A percentile compares a stretch with the other conserved stretches of the same genome.
Evolutionary conservation across 2,329 filamentous ascomycete species (phyloP).

Genomic region (Paraphaeosphaeria sporulosa): DNA sequence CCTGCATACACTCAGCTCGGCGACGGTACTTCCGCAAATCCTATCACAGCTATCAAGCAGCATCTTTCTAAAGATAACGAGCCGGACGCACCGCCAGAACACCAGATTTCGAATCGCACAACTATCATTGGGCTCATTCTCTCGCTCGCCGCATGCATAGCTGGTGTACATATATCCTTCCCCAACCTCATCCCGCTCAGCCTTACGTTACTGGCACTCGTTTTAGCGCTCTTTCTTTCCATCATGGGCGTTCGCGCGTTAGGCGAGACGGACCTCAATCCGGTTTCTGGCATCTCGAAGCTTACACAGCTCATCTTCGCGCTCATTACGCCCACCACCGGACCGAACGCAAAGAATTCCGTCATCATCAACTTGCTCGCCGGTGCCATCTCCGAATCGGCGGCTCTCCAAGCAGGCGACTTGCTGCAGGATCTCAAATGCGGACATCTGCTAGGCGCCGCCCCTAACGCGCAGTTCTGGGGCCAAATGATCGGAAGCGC

Average conservation of each 20-base stretch:
- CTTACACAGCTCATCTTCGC: slow-evolving; percentile 96
- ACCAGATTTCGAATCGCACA: slow-evolving; percentile 76
- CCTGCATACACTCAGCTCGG: slow-evolving; percentile 51
- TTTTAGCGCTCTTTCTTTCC: slow-evolving; percentile 73
- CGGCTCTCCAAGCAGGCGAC: slow-evolving; percentile 93
- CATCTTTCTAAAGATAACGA: slow-evolving; percentile 50
- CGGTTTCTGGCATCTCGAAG: slow-evolving; percentile 95
- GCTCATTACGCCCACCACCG: slow-evolving; percentile 74
- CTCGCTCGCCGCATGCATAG: slow-evolving; percentile 81
- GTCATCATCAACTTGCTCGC: slow-evolving; percentile 96
- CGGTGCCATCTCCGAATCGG: slow-evolving; percentile 83
- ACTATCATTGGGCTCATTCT: slow-evolving; percentile 78
- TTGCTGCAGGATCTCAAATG: slow-evolving; percentile 98
- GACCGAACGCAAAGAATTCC: slow-evolving; percentile 70
- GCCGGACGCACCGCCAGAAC: slow-evolving; percentile 82
- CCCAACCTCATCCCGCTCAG: slow-evolving; percentile 80
- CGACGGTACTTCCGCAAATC: slow-evolving; percentile 28
- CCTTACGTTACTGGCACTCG: slow-evolving; percentile 83
- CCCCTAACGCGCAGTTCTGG: slow-evolving; percentile 94
- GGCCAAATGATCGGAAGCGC: slow-evolving; percentile 92
- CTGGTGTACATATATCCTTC: slow-evolving; percentile 84
- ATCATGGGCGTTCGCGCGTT: slow-evolving; percentile 71
- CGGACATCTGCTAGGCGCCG: slow-evolving; percentile 88
- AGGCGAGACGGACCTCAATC: slow-evolving; percentile 91
- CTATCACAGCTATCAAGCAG: slow-evolving; percentile 41